Evolutionary conservation across 2,329 filamentous ascomycete genomes (phyloP).

Genomic region (Trematosphaeria pertusa): DNA sequence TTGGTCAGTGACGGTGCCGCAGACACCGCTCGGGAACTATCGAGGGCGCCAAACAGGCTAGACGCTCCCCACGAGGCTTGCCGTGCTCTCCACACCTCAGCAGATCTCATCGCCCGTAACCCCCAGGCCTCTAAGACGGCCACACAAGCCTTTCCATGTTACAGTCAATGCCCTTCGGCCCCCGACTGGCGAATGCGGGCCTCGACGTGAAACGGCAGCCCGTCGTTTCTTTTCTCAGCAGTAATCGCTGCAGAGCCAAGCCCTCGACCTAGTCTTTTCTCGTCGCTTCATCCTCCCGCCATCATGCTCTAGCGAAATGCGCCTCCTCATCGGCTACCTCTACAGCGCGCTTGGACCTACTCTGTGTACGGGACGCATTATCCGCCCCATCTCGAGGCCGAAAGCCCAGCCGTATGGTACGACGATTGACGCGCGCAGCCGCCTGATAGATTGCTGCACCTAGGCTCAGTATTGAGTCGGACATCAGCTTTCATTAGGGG

Average conservation of each 20-base stretch:
- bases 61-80: constrained; percentile 15
- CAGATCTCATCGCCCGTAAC: constrained; percentile 16
- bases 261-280: constrained; percentile 1
- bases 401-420: constrained; percentile 1
- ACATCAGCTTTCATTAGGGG: constrained; percentile 13
- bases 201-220: constrained; percentile 17
- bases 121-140: constrained; percentile 12
- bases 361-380: background rate
- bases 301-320: background rate
- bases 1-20: constrained; percentile 6
- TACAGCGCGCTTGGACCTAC: background rate
- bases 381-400: constrained; percentile 6
- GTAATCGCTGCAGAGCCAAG: background rate
- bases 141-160: constrained; percentile 7
- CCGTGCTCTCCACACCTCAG: constrained; percentile 11
- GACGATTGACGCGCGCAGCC: constrained; percentile 1
- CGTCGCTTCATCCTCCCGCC: constrained; percentile 12
- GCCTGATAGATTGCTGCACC: constrained; percentile 10
- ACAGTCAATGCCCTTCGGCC: constrained; percentile 30
- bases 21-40: constrained; percentile 3
- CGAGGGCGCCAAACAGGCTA: constrained; percentile 10
- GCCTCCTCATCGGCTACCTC: background rate
- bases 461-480: constrained; percentile 16
- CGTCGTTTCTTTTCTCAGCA: constrained; percentile 8
- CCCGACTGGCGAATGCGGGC: constrained; percentile 24